These are phyloP conservation scores for Narthecium ossifragum DNA, from an alignment of 106 monocot species.

Conservation along the genomic window DNA sequence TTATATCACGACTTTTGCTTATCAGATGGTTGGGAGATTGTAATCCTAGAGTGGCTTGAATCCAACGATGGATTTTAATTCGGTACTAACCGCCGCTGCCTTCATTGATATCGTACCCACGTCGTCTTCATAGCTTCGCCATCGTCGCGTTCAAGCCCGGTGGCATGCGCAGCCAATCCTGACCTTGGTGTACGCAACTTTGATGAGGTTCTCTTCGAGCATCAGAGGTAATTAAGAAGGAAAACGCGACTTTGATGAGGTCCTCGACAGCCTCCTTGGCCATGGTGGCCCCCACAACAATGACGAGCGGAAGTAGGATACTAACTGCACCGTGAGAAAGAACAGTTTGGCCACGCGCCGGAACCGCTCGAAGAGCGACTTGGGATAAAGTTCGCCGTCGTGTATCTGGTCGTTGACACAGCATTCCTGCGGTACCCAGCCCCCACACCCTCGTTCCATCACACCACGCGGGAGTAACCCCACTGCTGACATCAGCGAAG, in stretches of 20 bases:
- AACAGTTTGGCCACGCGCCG: slow-evolving; percentile 63
- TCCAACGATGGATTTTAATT: too few relatives aligned
- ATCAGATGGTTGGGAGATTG: too few relatives aligned
- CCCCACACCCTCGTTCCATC: slow-evolving; percentile 33
- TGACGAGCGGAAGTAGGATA: slow-evolving; percentile 39
- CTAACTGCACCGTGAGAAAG: slow-evolving; percentile 64
- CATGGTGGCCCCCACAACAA: slow-evolving; percentile 57
- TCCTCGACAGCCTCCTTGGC: slow-evolving; percentile 83
- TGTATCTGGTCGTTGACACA: slow-evolving; percentile 70
- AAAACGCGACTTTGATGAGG: slow-evolving; percentile 31
- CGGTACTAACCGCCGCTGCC: too few relatives aligned
- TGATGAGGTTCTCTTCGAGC: too few relatives aligned
- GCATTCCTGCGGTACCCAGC: slow-evolving; percentile 31
- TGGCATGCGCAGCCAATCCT: too few relatives aligned
- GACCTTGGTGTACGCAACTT: too few relatives aligned
- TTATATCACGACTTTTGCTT: too few relatives aligned
- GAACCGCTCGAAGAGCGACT: slow-evolving; percentile 88
- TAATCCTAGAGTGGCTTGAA: too few relatives aligned
- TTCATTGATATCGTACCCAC: too few relatives aligned
- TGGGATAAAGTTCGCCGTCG: slow-evolving; percentile 49
- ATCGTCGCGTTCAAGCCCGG: too few relatives aligned
- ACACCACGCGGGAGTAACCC: slow-evolving; percentile 40
- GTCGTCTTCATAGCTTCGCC: too few relatives aligned
- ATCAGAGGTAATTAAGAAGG: neutral
- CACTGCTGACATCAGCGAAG: slow-evolving; percentile 2